These are phyloP conservation scores for Brasenia schreberi DNA, from an alignment of 164 flowering plant species.

Conservation along the genomic window DNA sequence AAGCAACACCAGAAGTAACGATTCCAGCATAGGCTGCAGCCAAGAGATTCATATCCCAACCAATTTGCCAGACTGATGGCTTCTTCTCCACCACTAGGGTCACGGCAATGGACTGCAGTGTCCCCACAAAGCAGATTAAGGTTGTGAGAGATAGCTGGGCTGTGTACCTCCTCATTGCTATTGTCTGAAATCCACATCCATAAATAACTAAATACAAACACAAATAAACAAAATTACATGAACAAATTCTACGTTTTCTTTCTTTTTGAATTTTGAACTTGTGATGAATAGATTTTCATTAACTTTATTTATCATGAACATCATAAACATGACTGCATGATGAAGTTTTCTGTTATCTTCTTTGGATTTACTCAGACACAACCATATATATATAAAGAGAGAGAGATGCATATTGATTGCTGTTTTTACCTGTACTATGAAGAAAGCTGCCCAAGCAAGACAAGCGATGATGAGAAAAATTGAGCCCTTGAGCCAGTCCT, in stretches of 20 bases:
- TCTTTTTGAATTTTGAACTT: no score
- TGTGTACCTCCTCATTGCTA: constrained; percentile 33
- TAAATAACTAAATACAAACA: background rate
- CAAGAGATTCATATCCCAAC: constrained; percentile 34
- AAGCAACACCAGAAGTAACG: constrained; percentile 39
- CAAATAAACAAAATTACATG: no score
- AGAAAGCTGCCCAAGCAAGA: constrained; percentile 10
- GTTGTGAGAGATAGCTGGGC: constrained; percentile 37
- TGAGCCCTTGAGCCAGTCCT: constrained; percentile 17
- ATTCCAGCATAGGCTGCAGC: constrained; percentile 40
- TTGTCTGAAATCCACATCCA: constrained; percentile 16
- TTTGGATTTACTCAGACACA: background rate
- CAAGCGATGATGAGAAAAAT: constrained; percentile 7
- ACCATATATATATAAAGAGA: background rate
- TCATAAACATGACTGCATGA: no score
- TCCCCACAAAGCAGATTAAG: constrained; percentile 35
- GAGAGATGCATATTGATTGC: background rate
- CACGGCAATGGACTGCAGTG: constrained; percentile 21
- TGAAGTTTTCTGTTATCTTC: no score
- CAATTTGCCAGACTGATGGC: constrained; percentile 29
- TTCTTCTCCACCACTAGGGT: constrained; percentile 27
- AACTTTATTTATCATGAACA: no score
- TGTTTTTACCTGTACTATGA: constrained; percentile 12
- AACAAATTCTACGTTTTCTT: no score
- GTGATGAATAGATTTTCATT: no score